These are phyloP conservation scores for Geoglossum glabrum DNA, from an alignment of 495 filamentous ascomycete genomes.

Conservation along the genomic window DNA sequence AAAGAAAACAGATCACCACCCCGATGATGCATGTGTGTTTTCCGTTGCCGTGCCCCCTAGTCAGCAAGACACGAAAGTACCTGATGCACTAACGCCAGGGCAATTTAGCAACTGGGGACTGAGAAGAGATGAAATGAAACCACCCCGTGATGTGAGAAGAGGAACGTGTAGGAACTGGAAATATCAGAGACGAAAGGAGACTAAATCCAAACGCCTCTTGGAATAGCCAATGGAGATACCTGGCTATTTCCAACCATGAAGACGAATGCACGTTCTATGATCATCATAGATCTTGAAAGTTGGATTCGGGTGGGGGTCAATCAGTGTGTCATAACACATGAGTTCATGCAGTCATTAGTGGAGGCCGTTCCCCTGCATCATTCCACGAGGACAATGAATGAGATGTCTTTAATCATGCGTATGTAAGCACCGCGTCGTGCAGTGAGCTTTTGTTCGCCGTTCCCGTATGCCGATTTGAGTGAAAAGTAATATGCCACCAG, in stretches of 20 bases:
- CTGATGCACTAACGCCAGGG: neutral
- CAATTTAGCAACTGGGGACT: neutral
- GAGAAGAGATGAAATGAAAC: neutral
- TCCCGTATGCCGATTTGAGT: neutral
- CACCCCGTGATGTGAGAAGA: neutral
- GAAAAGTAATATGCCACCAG: neutral
- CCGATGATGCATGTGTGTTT: neutral
- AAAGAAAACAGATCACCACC: neutral
- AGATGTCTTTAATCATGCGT: neutral
- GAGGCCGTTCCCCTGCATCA: neutral
- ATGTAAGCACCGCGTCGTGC: neutral
- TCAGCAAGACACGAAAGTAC: neutral
- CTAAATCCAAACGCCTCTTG: neutral
- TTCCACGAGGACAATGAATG: neutral
- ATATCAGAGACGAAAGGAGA: neutral
- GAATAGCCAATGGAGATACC: neutral
- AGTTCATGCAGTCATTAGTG: neutral
- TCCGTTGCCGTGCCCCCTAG: neutral
- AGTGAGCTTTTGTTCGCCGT: conserved; percentile 1
- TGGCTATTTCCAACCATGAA: neutral
- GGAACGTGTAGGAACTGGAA: neutral
- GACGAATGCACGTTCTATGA: neutral
- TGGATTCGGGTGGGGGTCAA: neutral
- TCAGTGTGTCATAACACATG: neutral
- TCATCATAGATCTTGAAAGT: neutral